Evolutionary conservation across 164 flowering plant species (phyloP).

Genomic region (Vitis vinifera): ASM3070453v1 NC_081817.1:5419501-5420000

Average conservation of each 20-base stretch:
- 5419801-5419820: slow-evolving; percentile 56
- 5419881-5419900: slow-evolving; percentile 23
- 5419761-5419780: too few species aligned
- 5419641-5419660: slow-evolving; percentile 49
- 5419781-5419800: slow-evolving; percentile 37
- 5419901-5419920: slow-evolving; percentile 29
- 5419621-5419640: slow-evolving; percentile 26
- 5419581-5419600: too few species aligned
- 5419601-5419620: background rate
- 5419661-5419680: slow-evolving; percentile 64
- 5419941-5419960: slow-evolving; percentile 42
- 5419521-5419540: slow-evolving; percentile 50
- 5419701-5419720: background rate
- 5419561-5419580: background rate
- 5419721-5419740: too few species aligned
- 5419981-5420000: slow-evolving; percentile 15
- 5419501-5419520: slow-evolving; percentile 32
- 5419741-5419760: too few species aligned
- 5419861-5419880: slow-evolving; percentile 41
- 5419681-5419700: slow-evolving; percentile 69
- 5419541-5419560: slow-evolving; percentile 20
- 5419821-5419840: slow-evolving; percentile 49
- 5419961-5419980: slow-evolving; percentile 37
- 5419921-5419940: slow-evolving; percentile 49
- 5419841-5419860: slow-evolving; percentile 47